Percentiles rank a stretch among this genome's conserved stretches.
phyloP scores from a whole-genome alignment of 2,329 filamentous ascomycete genomes.

The Fusarium kyushuense region DNA sequence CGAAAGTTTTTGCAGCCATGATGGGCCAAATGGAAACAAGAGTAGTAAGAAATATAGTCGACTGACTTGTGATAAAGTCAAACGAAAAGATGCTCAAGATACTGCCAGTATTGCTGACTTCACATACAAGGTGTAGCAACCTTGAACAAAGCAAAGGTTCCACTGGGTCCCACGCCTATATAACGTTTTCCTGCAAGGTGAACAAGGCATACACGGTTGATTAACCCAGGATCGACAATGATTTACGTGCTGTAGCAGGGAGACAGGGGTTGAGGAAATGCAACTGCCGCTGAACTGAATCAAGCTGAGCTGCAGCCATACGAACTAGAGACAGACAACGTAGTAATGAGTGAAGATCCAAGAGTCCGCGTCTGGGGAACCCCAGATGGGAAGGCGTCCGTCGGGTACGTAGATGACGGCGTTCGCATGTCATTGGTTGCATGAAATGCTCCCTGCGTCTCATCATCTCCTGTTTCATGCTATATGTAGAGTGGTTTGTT shows the following conservation, averaged over 20 bases:
- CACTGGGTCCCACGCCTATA: conserved; percentile 3
- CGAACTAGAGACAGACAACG: background rate
- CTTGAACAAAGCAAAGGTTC: background rate
- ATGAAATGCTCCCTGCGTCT: background rate
- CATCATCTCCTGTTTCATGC: background rate
- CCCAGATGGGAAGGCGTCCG: background rate
- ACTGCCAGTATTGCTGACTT: background rate
- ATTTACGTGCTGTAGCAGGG: background rate
- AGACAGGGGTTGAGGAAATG: background rate
- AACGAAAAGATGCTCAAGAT: background rate
- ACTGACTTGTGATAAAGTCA: background rate
- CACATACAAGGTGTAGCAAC: background rate
- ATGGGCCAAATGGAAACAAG: background rate
- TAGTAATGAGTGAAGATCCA: conserved; percentile 23
- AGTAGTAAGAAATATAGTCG: background rate
- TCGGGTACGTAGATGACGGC: background rate
- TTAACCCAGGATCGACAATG: conserved; percentile 4
- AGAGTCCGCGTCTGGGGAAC: conserved; percentile 20
- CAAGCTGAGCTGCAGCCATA: background rate
- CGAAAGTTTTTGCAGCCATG: conserved; percentile 6
- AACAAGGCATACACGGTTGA: background rate
- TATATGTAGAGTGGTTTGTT: background rate
- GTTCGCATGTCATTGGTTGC: background rate
- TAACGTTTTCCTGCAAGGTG: background rate
- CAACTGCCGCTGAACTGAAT: conserved; percentile 11